Percentiles rank a stretch among this genome's conserved stretches.
phyloP scores from a whole-genome alignment of 2,329 filamentous ascomycete genomes.

The Neopestalotiopsis sp. region DNA sequence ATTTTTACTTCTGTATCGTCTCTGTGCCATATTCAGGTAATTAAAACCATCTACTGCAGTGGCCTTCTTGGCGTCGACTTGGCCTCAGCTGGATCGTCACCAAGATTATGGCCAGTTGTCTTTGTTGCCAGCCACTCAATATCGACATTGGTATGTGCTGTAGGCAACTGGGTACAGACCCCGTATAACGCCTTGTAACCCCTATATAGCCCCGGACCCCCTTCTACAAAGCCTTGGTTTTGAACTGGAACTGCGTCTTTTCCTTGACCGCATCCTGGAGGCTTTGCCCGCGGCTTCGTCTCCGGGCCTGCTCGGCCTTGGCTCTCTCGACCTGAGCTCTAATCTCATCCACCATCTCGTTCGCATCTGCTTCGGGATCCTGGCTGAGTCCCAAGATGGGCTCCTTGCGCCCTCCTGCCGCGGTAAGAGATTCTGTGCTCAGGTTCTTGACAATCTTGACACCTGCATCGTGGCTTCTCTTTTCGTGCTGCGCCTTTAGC shows the following conservation, averaged over 20 bases:
- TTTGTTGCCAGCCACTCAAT: too few relatives aligned
- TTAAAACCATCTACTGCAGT: neutral
- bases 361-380: constrained; percentile 76
- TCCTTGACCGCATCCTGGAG: neutral
- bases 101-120: neutral
- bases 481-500: constrained; percentile 63
- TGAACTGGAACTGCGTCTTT: neutral
- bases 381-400: constrained; percentile 79
- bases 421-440: constrained; percentile 62
- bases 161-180: too few relatives aligned
- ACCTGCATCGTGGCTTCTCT: constrained; percentile 54
- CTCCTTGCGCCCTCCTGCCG: constrained; percentile 42
- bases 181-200: too few relatives aligned
- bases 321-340: constrained; percentile 71
- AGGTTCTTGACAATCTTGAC: constrained; percentile 52
- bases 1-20: neutral
- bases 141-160: too few relatives aligned
- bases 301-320: constrained; percentile 46
- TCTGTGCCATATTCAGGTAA: neutral
- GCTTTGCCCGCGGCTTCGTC: constrained; percentile 22
- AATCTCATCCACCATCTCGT: constrained; percentile 79
- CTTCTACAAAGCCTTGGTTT: too few relatives aligned
- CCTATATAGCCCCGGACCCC: neutral
- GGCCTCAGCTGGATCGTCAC: neutral
- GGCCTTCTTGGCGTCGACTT: too few relatives aligned